phyloP scores from a whole-genome alignment of 441 rosid genomes.

The Pelargonium hybrid region DNA sequence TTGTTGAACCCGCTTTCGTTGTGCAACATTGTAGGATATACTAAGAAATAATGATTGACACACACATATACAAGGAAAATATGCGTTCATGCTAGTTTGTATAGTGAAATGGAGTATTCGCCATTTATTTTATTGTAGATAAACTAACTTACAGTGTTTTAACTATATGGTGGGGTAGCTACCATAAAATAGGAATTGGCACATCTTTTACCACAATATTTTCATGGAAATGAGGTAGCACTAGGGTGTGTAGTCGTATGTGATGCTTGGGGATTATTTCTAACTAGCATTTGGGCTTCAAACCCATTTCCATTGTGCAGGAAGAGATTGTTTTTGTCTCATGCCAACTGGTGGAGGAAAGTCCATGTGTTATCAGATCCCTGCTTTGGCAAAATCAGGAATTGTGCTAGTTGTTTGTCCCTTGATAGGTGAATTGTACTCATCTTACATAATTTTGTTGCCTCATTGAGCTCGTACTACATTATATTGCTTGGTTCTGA shows the following conservation, averaged over 20 bases:
- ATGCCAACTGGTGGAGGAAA: conserved; percentile 99
- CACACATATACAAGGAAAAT: neutral
- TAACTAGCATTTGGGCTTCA: neutral
- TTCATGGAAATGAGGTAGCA: neutral
- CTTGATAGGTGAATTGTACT: conserved; percentile 52
- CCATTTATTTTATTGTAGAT: neutral
- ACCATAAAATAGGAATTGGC: neutral
- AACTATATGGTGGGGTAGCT: neutral
- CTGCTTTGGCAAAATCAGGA: conserved; percentile 80
- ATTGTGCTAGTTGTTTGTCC: conserved; percentile 94
- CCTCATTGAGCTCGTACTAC: conserved; percentile 8
- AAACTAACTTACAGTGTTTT: neutral
- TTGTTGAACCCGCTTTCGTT: neutral
- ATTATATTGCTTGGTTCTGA: conserved; percentile 15
- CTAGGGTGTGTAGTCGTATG: neutral
- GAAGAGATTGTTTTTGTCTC: conserved; percentile 89
- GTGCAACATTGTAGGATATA: neutral
- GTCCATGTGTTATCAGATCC: conserved; percentile 90
- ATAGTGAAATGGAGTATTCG: neutral
- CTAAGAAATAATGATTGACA: neutral
- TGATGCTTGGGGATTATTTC: neutral
- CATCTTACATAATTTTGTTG: neutral
- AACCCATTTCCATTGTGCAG: conserved; percentile 24
- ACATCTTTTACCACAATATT: neutral
- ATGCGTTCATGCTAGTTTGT: neutral